Percentiles rank a stretch among this genome's conserved stretches.
phyloP scores from a whole-genome alignment of 2,329 filamentous ascomycete species.

The Penicillium janthinellum region DNA sequence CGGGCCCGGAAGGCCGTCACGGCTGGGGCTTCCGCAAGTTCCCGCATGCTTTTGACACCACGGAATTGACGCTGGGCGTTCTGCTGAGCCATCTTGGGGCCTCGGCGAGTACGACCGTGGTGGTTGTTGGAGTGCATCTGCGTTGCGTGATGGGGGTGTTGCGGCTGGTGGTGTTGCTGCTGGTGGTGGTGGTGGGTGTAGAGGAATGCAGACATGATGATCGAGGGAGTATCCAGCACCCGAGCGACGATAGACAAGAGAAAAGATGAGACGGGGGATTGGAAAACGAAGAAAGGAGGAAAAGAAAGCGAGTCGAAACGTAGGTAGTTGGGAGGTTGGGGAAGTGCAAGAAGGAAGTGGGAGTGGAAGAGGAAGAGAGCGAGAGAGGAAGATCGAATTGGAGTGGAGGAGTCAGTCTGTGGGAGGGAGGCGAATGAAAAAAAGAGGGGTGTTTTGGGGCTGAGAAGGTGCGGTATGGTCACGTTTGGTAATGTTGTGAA shows the following conservation, averaged over 20 bases:
- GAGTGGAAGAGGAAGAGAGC: constrained; percentile 10
- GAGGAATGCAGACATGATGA: constrained; percentile 50
- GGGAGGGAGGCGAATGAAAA: constrained; percentile 25
- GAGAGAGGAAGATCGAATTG: constrained; percentile 1
- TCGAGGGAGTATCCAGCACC: constrained; percentile 32
- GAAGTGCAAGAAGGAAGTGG: constrained; percentile 11
- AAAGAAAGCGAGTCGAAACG: constrained; percentile 17
- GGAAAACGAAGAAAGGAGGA: constrained; percentile 19
- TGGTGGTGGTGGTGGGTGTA: constrained; percentile 49
- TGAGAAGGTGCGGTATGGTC: constrained; percentile 26
- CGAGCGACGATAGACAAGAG: constrained; percentile 24
- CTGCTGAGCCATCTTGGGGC: constrained; percentile 77
- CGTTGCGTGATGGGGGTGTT: constrained; percentile 50
- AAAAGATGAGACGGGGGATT: constrained; percentile 24
- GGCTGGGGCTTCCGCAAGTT: constrained; percentile 75
- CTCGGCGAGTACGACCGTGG: constrained; percentile 83
- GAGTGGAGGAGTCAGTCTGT: constrained; percentile 10
- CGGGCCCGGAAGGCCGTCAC: constrained; percentile 78
- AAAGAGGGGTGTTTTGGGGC: constrained; percentile 38
- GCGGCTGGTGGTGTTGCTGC: constrained; percentile 38
- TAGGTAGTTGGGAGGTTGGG: constrained; percentile 24
- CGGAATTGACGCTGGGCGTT: constrained; percentile 86
- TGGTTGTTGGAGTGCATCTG: constrained; percentile 68
- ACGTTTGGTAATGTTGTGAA: constrained; percentile 12
- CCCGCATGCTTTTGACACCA: constrained; percentile 81